Evolutionary conservation across 1,139 yeast genomes (phyloP).

Genomic region (Suhomyces terraborum): DNA sequence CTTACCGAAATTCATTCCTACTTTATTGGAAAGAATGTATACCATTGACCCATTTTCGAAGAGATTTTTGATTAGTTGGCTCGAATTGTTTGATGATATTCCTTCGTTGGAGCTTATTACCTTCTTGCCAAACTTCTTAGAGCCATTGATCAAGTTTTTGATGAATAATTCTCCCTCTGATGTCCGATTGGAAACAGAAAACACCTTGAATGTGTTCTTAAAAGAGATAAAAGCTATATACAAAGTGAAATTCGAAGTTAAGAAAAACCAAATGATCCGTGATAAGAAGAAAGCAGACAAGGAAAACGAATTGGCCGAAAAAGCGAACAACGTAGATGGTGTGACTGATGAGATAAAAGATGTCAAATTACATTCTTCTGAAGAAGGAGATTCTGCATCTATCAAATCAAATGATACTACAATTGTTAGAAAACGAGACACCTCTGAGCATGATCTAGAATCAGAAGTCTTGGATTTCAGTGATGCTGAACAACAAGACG

Average conservation of each 20-base stretch:
- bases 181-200: conserved; percentile 83
- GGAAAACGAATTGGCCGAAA: conserved; percentile 8
- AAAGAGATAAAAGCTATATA: conserved; percentile 79
- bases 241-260: conserved; percentile 59
- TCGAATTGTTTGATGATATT: conserved; percentile 83
- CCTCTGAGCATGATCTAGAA: conserved; percentile 37
- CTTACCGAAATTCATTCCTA: conserved; percentile 84
- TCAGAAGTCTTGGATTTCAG: conserved; percentile 2
- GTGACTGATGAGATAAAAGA: conserved; percentile 13
- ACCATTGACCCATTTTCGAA: conserved; percentile 92
- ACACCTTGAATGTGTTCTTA: conserved; percentile 70
- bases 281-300: conserved; percentile 17
- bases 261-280: conserved; percentile 31
- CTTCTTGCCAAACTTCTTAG: conserved; percentile 85
- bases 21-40: conserved; percentile 85
- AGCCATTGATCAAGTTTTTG: conserved; percentile 78
- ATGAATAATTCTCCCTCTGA: conserved; percentile 81
- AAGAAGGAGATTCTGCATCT: conserved; percentile 22
- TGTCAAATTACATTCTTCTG: conserved; percentile 7
- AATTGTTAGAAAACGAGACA: conserved; percentile 21
- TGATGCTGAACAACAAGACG: conserved; percentile 39
- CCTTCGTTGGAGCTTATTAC: conserved; percentile 89
- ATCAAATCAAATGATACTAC: conserved; percentile 31
- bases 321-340: conserved; percentile 1
- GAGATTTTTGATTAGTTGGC: conserved; percentile 90